Evolutionary conservation across 495 filamentous ascomycete species (phyloP).

Genomic region (Cenococcum geophilum): DNA sequence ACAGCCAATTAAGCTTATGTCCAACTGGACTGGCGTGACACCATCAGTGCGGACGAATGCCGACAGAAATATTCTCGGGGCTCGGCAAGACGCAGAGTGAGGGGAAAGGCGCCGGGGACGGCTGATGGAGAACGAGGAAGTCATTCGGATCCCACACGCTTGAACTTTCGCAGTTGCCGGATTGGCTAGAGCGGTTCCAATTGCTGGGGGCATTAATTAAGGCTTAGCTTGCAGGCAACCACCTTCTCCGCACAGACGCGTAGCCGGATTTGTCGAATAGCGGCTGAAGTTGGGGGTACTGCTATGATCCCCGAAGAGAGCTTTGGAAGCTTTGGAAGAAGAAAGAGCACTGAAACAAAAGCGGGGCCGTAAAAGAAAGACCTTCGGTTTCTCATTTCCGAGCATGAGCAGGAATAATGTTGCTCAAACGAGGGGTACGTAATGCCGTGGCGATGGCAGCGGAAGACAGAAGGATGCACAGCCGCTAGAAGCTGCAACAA

Average conservation of each 20-base stretch:
- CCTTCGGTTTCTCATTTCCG: not conserved
- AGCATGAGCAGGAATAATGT: not conserved
- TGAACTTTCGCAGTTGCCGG: not conserved
- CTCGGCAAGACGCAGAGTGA: not conserved
- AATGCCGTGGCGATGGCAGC: not conserved
- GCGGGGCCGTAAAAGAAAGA: not conserved
- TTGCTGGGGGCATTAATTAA: too few relatives aligned
- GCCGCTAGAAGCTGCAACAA: not conserved
- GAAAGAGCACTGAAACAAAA: not conserved
- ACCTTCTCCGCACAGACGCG: too few relatives aligned
- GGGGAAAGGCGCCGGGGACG: not conserved
- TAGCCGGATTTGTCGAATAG: too few relatives aligned
- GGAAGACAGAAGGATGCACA: conserved; percentile 1
- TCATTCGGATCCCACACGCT: not conserved
- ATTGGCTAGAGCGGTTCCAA: not conserved
- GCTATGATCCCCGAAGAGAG: not conserved
- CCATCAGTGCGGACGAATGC: not conserved
- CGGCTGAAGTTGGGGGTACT: too few relatives aligned
- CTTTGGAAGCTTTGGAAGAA: not conserved
- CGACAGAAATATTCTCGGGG: not conserved
- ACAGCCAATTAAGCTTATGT: conserved; percentile 1
- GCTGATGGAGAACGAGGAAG: not conserved
- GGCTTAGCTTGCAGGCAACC: too few relatives aligned
- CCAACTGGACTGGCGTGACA: not conserved
- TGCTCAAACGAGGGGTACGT: not conserved